Evolutionary conservation across 1,284 basidiomycete genomes (phyloP), one percentile per base, ranked within the genome.

Genomic region (Trametes versicolor): DNA sequence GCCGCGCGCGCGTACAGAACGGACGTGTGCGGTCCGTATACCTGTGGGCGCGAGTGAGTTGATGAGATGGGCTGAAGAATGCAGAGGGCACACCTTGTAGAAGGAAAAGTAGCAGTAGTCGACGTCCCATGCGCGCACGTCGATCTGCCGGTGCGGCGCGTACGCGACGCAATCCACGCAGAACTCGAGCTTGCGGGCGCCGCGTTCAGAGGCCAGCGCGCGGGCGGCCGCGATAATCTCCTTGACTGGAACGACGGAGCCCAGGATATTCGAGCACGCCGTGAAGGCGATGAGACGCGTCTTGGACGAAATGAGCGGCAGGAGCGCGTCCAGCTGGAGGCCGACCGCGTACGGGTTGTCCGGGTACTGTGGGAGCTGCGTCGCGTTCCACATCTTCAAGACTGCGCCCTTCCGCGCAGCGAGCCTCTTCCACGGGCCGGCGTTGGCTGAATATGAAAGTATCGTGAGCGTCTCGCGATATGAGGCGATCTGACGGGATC

Each of bases 111-210:
- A 85, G 52, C 83, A 85, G 72, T 88, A 92, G 70, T 94, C 91
- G 39, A 92, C 83, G 60, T 92, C 90, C 92, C 91, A 93, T 51
- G 82, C 86, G 66, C 82, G 83, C 4, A 93, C 91, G 69, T 91
- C 86, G 23, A 94, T 85, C 55, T 79, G 77, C 10, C 91, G 80
- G 72, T 94, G 92, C 0, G 92, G 92, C 4, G 91, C 90, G 70
- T 91, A 94, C 3, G 92, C 91, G 0, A 94, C 93, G 66, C 91
- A 92, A 71, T 94, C 93, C 1, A 94, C 82, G 0, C 82, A 84
- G 48, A 92, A 79, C 75, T 92, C 85, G 50, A 92, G 74, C 75
- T 90, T 89, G 56, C 74, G 73, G n/a, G 83, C 82, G n/a, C 89
- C 87, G 41, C 84, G 77, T 32, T 82, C 80, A 41, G 77, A 78